phyloP scores from a whole-genome alignment of 2,329 filamentous ascomycete species.

The Nigrograna mackinnonii region DNA sequence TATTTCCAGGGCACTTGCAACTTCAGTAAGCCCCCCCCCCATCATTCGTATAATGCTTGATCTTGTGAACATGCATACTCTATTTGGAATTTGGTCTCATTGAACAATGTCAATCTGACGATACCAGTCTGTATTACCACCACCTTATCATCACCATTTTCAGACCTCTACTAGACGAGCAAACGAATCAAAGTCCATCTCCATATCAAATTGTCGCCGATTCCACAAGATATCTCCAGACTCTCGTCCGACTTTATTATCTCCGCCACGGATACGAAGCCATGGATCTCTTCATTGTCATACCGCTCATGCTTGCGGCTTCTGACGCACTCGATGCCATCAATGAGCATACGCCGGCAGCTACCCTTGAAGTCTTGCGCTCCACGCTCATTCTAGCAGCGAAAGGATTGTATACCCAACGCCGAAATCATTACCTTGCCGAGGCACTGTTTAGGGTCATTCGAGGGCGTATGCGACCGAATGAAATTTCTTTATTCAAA shows the following conservation, averaged over 20 bases:
- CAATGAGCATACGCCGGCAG: conserved; percentile 2
- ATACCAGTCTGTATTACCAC: conserved; percentile 8
- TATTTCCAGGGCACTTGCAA: conserved; percentile 12
- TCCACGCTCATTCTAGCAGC: conserved; percentile 15
- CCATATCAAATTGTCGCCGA: conserved; percentile 5
- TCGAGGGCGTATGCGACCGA: not conserved
- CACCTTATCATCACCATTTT: conserved; percentile 11
- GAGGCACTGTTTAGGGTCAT: not conserved
- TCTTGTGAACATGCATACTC: not conserved
- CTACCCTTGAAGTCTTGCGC: conserved; percentile 7
- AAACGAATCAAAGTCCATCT: conserved; percentile 2
- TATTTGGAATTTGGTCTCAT: not conserved
- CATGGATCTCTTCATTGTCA: conserved; percentile 9
- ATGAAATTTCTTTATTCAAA: conserved; percentile 28
- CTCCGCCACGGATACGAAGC: conserved; percentile 10
- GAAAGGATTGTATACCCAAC: conserved; percentile 12
- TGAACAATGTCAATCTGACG: not conserved
- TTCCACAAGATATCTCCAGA: conserved; percentile 3
- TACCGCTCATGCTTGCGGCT: conserved; percentile 3
- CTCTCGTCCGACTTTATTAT: conserved; percentile 7
- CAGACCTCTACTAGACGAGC: conserved; percentile 3
- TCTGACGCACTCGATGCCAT: conserved; percentile 6
- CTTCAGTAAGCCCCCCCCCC: conserved; percentile 14
- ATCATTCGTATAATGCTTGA: conserved; percentile 3
- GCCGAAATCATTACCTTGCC: conserved; percentile 4